phyloP scores from a whole-genome alignment of 192 early-diverging fungal genomes.

The Chytriomyces sp. region DNA sequence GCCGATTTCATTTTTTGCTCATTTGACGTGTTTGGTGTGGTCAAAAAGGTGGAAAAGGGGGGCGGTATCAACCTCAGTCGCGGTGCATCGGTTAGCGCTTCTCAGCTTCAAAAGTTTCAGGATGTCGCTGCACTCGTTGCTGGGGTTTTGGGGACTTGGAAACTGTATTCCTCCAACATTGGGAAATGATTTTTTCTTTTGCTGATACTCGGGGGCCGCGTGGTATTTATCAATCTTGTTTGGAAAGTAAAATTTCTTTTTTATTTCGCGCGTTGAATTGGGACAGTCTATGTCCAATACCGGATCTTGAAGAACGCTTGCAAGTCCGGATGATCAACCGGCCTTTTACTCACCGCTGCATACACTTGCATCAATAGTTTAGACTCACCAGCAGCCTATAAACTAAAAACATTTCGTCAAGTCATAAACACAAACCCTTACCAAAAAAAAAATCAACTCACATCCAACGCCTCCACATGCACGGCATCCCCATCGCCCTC shows the following conservation, averaged over 20 bases:
- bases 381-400: conserved; percentile 38
- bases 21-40: conserved; percentile 49
- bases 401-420: too few species aligned
- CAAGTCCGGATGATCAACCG: conserved; percentile 50
- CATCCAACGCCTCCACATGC: conserved; percentile 54
- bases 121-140: conserved; percentile 46
- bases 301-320: conserved; percentile 56
- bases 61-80: neutral
- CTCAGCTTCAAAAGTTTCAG: conserved; percentile 35
- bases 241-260: neutral
- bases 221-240: too few species aligned
- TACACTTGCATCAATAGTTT: conserved; percentile 55
- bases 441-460: neutral
- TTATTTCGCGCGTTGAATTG: neutral
- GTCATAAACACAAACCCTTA: too few species aligned
- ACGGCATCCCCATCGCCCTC: conserved; percentile 43
- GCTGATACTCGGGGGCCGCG: too few species aligned
- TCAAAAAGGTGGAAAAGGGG: conserved; percentile 6
- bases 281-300: conserved; percentile 60
- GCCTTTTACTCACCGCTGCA: conserved; percentile 55
- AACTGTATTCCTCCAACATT: conserved; percentile 46
- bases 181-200: neutral
- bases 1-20: conserved; percentile 79
- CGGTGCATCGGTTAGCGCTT: neutral
- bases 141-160: conserved; percentile 57